Conservation (phyloP, 352 stramenopile species). For the Thalassiosira allenii region DNA sequence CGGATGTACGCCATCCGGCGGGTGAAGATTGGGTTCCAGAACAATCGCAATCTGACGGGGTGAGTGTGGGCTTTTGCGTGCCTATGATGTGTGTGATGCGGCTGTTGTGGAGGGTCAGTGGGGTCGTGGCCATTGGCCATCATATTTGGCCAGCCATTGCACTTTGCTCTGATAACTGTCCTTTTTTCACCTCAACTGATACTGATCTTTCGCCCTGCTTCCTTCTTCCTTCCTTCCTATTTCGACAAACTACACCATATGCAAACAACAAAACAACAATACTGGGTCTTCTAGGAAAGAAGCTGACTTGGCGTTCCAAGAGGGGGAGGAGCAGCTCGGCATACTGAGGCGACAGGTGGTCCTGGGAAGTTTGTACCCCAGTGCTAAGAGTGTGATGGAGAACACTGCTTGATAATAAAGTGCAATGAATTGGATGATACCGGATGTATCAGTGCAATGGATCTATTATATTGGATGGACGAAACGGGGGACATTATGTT, state of each 20-base stretch:
- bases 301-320: slow-evolving; percentile 52
- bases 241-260: background rate
- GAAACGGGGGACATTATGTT: too few species aligned
- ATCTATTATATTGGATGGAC: background rate
- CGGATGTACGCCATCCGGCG: slow-evolving; percentile 69
- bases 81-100: background rate
- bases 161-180: too few species aligned
- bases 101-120: too few species aligned
- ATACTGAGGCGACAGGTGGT: slow-evolving; percentile 74
- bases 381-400: slow-evolving; percentile 82
- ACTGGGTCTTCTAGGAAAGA: slow-evolving; percentile 52
- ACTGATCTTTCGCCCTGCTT: background rate
- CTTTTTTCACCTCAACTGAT: background rate
- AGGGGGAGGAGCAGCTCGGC: slow-evolving; percentile 72
- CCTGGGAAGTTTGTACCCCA: slow-evolving; percentile 77
- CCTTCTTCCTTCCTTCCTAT: background rate
- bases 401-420: slow-evolving; percentile 27
- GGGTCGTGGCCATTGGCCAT: too few species aligned
- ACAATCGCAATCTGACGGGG: slow-evolving; percentile 73
- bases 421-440: too few species aligned
- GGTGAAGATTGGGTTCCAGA: slow-evolving; percentile 74
- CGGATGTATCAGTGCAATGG: background rate
- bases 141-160: too few species aligned
- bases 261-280: background rate
- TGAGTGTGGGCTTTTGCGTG: slow-evolving; percentile 52